These are phyloP conservation scores for Hyparrhenia diplandra DNA, from an alignment of 176 grass and related monocot species.

Conservation along the genomic window DNA sequence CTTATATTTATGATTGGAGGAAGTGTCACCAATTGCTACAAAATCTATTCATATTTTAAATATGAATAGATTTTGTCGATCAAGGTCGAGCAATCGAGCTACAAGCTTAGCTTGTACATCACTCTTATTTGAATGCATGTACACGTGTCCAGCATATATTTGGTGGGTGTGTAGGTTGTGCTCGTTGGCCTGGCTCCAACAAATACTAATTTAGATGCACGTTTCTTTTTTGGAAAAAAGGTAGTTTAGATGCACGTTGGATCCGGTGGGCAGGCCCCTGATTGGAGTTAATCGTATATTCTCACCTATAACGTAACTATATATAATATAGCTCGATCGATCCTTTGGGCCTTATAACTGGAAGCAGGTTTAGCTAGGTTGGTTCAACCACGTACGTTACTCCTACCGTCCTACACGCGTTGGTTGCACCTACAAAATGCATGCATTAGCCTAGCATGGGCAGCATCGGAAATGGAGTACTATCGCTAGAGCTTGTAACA, in stretches of 20 bases:
- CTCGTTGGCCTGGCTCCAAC: neutral
- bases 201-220: neutral
- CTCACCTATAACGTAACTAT: slow-evolving; percentile 1
- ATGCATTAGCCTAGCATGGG: neutral
- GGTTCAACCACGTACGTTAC: slow-evolving; percentile 19
- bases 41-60: too few relatives aligned
- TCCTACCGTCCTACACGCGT: neutral
- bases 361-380: neutral
- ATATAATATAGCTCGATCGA: too few relatives aligned
- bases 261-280: slow-evolving; percentile 2
- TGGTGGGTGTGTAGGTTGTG: neutral
- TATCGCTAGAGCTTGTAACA: neutral
- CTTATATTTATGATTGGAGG: too few relatives aligned
- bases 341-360: neutral
- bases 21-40: too few relatives aligned
- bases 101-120: neutral
- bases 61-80: too few relatives aligned
- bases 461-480: neutral
- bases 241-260: neutral
- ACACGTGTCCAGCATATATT: neutral
- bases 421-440: neutral
- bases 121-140: neutral
- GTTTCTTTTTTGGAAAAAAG: neutral
- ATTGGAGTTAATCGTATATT: neutral
- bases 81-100: neutral